Percentiles rank a stretch among this genome's conserved stretches.
phyloP scores from a whole-genome alignment of 2,329 filamentous ascomycete species.

The Ceratocystis variospora region DNA sequence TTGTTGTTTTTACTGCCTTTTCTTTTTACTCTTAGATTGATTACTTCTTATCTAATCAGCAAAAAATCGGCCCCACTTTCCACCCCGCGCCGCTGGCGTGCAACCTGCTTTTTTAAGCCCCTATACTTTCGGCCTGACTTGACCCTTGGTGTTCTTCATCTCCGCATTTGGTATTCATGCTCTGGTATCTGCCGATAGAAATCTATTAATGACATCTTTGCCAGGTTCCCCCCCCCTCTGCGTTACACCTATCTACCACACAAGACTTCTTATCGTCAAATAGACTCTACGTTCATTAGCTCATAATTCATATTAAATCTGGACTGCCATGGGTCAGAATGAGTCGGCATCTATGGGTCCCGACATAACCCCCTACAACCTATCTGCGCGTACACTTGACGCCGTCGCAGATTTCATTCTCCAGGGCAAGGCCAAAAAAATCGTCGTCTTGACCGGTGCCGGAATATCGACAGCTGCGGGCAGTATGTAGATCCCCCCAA shows the following conservation, averaged over 20 bases:
- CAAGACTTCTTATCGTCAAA: too few relatives aligned
- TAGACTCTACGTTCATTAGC: too few relatives aligned
- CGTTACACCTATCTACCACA: too few relatives aligned
- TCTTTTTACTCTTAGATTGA: neutral
- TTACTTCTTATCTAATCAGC: conserved; percentile 4
- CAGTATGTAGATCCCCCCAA: conserved; percentile 32
- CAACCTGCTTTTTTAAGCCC: neutral
- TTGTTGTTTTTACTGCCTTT: neutral
- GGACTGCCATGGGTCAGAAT: conserved; percentile 70
- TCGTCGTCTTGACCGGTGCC: conserved; percentile 84
- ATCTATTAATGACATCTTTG: too few relatives aligned
- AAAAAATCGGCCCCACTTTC: conserved; percentile 6
- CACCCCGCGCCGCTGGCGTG: neutral
- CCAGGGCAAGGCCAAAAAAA: conserved; percentile 48
- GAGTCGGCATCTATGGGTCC: conserved; percentile 49
- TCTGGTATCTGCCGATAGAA: too few relatives aligned
- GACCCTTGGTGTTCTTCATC: neutral
- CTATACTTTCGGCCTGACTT: neutral
- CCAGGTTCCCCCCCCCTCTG: too few relatives aligned
- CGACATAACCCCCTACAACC: conserved; percentile 49
- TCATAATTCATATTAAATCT: neutral
- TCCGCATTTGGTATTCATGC: neutral
- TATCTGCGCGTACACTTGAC: conserved; percentile 54
- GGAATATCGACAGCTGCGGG: conserved; percentile 68
- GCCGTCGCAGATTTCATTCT: conserved; percentile 72